phyloP scores from a whole-genome alignment of 352 stramenopile species.

The Globisporangium nodosum region DNA sequence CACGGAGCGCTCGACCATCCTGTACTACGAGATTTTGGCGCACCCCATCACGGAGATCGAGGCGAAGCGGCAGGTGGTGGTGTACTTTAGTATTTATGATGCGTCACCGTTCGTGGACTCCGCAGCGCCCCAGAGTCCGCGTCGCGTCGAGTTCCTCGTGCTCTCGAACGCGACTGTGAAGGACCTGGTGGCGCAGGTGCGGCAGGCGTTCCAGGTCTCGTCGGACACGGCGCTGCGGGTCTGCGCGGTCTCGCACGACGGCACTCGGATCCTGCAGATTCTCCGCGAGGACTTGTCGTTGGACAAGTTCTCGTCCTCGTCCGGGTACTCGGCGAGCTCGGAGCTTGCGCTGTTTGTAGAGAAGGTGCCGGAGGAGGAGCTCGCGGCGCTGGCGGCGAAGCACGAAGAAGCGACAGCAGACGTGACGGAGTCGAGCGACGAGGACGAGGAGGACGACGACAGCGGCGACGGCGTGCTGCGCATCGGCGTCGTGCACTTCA shows the following conservation, averaged over 20 bases:
- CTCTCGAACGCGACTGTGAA: conserved; percentile 37
- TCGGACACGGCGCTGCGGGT: conserved; percentile 36
- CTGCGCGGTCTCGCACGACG: conserved; percentile 57
- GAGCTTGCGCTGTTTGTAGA: conserved; percentile 61
- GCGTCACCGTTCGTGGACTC: conserved; percentile 33
- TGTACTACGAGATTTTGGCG: conserved; percentile 72
- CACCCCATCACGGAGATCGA: conserved; percentile 84
- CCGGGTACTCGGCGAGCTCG: conserved; percentile 19
- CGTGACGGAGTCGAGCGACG: neutral
- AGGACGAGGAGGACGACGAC: conserved; percentile 4
- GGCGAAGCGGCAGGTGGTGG: conserved; percentile 70
- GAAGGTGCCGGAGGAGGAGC: conserved; percentile 30
- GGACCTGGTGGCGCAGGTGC: conserved; percentile 51
- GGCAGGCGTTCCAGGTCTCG: conserved; percentile 34
- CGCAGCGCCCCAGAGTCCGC: conserved; percentile 20
- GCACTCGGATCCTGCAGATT: conserved; percentile 43
- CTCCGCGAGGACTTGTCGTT: conserved; percentile 33
- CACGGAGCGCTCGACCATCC: conserved; percentile 49
- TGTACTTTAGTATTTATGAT: conserved; percentile 74
- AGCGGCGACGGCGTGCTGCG: conserved; percentile 32
- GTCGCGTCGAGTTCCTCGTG: conserved; percentile 62
- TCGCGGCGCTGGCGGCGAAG: neutral
- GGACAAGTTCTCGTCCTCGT: conserved; percentile 28
- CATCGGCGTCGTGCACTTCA: conserved; percentile 72
- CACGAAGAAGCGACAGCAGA: neutral